phyloP scores from a whole-genome alignment of 208 protist genomes.

The Phytomonas sp. region DNA sequence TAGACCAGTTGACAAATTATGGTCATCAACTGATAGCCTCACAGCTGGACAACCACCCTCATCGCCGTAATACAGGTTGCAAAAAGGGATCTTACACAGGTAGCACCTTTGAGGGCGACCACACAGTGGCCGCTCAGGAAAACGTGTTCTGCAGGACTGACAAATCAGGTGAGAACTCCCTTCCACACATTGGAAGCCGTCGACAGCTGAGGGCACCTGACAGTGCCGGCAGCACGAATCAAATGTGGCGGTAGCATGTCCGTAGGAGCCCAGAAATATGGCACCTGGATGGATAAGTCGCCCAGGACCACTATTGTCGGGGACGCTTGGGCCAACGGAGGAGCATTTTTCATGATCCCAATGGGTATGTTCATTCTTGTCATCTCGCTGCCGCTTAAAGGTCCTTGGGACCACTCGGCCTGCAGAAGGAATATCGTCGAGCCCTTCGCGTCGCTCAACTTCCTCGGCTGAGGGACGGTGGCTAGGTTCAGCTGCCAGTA shows the following conservation, averaged over 20 bases:
- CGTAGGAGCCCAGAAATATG: not conserved
- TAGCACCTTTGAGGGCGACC: constrained; percentile 65
- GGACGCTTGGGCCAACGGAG: constrained; percentile 11
- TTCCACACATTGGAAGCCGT: constrained; percentile 57
- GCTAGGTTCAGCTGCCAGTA: constrained; percentile 33
- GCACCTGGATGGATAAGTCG: not conserved
- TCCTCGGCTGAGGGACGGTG: constrained; percentile 37
- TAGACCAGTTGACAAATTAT: constrained; percentile 8
- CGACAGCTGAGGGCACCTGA: constrained; percentile 28
- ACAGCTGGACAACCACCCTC: constrained; percentile 1
- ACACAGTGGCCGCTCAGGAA: constrained; percentile 69
- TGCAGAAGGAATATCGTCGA: constrained; percentile 45
- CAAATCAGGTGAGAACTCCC: constrained; percentile 48
- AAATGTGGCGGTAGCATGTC: constrained; percentile 6
- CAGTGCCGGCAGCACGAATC: constrained; percentile 45
- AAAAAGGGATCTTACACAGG: constrained; percentile 66
- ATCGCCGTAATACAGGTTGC: constrained; percentile 60
- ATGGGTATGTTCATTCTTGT: constrained; percentile 10
- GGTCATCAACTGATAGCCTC: constrained; percentile 1
- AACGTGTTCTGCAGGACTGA: constrained; percentile 27
- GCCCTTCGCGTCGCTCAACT: constrained; percentile 23
- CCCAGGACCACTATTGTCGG: constrained; percentile 10
- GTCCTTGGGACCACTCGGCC: constrained; percentile 21
- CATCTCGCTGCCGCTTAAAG: constrained; percentile 26
- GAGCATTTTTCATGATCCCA: constrained; percentile 5